These are phyloP conservation scores for Microthlaspi erraticum DNA, from an alignment of 345 rosid species.

Conservation along the genomic window DNA sequence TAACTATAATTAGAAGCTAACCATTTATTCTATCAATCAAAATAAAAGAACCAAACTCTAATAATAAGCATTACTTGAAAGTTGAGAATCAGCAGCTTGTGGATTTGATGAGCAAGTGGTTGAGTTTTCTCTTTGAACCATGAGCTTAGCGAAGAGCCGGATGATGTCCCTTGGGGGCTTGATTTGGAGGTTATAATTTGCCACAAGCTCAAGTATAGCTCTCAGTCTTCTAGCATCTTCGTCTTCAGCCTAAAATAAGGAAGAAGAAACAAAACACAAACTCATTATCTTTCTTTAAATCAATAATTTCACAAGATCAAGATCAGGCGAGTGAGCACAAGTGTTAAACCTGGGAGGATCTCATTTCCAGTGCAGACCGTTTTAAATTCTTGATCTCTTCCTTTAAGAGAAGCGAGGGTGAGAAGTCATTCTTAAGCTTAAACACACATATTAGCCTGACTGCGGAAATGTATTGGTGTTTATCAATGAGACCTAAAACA, in stretches of 20 bases:
- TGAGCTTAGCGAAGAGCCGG: conserved; percentile 19
- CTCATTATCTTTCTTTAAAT: not conserved
- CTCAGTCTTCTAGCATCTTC: conserved; percentile 30
- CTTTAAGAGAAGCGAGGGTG: conserved; percentile 11
- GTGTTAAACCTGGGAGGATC: conserved; percentile 23
- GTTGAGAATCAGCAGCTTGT: conserved; percentile 1
- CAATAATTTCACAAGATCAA: conserved; percentile 1
- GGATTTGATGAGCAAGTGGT: not conserved
- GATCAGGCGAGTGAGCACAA: conserved; percentile 16
- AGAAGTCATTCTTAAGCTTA: conserved; percentile 1
- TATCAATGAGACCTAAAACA: conserved; percentile 7
- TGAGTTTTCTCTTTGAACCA: conserved; percentile 32
- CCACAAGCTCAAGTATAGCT: conserved; percentile 33
- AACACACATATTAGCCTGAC: conserved; percentile 24
- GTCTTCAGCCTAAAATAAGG: conserved; percentile 21
- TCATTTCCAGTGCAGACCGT: not conserved
- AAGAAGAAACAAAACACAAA: conserved; percentile 5
- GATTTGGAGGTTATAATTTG: conserved; percentile 20
- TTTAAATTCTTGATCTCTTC: conserved; percentile 33
- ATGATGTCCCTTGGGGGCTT: conserved; percentile 36
- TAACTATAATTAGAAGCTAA: not conserved
- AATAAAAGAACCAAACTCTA: not conserved
- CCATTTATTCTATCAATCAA: not conserved
- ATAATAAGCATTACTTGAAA: not conserved
- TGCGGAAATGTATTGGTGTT: conserved; percentile 25